Evolutionary conservation across 176 grass and related monocot genomes (phyloP), one percentile per base, ranked within the genome.

Genomic region (Oryza glumipatula): DNA sequence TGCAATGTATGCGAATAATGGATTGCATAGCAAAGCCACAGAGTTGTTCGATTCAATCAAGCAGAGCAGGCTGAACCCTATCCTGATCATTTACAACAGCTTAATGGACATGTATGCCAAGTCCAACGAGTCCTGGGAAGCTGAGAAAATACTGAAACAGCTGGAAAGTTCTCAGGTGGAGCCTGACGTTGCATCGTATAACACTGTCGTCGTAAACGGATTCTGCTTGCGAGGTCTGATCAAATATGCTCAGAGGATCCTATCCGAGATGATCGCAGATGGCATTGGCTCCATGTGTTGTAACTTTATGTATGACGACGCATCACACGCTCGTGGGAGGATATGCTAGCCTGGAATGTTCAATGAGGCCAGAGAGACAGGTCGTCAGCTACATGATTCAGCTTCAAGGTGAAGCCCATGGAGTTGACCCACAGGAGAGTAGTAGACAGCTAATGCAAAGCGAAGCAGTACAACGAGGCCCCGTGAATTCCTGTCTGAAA

Each of bases 81-180:
- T 90, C 72, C 82, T 98, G 30, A 91, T 95, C 66, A 98, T 89
- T 22, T 90, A 87, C 77, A 98, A 95, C 78, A 92, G 91, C 83
- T 83, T 95, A 77, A 95, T 98, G 91, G 85, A 98, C 89, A 89
- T 98, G 96, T 79, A 41, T 41, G 39, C 77, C n/a, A 98, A 92
- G 81, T 85, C 80, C 70, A 89, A 87, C 1, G 93, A 98, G 38
- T 91, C 89, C 5, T 95, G 87, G 89, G 91, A 93, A 28, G 93
- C 89, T 7, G 93, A 98, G 80, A 87, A 90, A 36, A 73, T 94
- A 76, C 83, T 98, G 61, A 90, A 88, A 32, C 89, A 88, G 73
- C 88, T 98, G 38, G 86, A 88, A 67, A 74, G 21, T 23, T 90
- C 80, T 8, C 32, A 41, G 39, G 39, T 41, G 7, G 1, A 41